phyloP scores from a whole-genome alignment of 2,329 filamentous ascomycete genomes.

The Xylaria sp. region DNA sequence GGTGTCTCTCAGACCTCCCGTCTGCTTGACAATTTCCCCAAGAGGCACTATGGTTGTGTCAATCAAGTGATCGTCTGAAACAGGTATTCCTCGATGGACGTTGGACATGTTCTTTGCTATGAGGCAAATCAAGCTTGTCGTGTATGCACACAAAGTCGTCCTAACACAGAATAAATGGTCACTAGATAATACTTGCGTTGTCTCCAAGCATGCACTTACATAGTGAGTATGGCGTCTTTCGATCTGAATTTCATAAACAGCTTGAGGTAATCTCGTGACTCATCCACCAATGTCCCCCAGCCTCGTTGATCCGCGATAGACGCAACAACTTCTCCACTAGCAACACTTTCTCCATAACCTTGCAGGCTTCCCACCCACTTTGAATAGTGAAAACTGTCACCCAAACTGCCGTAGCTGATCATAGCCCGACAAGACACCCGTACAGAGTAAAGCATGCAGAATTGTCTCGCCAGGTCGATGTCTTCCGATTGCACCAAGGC shows the following conservation, averaged over 20 bases:
- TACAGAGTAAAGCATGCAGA: constrained; percentile 37
- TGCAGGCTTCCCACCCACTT: constrained; percentile 34
- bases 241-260: constrained; percentile 44
- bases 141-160: constrained; percentile 38
- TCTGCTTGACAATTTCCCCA: constrained; percentile 23
- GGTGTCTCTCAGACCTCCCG: constrained; percentile 1
- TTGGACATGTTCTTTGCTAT: constrained; percentile 34
- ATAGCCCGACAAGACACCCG: constrained; percentile 33
- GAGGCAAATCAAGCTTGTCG: constrained; percentile 34
- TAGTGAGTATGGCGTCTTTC: constrained; percentile 33
- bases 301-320: constrained; percentile 40
- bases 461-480: constrained; percentile 27
- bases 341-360: constrained; percentile 42
- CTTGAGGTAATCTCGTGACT: constrained; percentile 51
- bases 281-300: constrained; percentile 51
- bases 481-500: constrained; percentile 9
- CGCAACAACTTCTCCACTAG: constrained; percentile 35
- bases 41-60: constrained; percentile 15
- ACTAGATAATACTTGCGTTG: not conserved
- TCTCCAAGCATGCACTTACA: constrained; percentile 7
- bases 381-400: constrained; percentile 39
- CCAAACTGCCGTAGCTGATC: constrained; percentile 32
- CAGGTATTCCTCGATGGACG: not conserved
- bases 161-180: constrained; percentile 7
- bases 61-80: constrained; percentile 14